Evolutionary conservation across 192 early-diverging fungal species (phyloP).

Genomic region (Coemansia erecta): DNA sequence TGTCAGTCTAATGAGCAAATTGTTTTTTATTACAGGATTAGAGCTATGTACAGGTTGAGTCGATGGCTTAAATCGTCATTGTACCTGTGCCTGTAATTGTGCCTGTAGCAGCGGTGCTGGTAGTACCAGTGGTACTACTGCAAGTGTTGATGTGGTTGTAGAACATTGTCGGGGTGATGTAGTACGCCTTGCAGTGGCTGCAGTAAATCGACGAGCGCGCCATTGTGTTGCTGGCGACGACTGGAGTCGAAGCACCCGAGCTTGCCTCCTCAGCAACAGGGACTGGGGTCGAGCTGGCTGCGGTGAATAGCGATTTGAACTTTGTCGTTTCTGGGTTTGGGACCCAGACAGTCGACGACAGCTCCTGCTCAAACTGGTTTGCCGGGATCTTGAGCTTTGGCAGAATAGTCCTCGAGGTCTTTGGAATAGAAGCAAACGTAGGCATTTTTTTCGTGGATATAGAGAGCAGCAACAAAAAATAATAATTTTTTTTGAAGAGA

Average conservation of each 20-base stretch:
- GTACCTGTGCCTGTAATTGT: not conserved
- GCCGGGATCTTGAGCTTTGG: conserved; percentile 16
- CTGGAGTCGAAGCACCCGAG: not conserved
- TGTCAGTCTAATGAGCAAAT: too few relatives aligned
- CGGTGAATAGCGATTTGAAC: conserved; percentile 23
- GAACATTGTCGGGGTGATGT: conserved; percentile 16
- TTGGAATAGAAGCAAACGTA: not conserved
- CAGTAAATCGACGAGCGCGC: conserved; percentile 21
- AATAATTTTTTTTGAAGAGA: not conserved
- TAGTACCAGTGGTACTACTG: not conserved
- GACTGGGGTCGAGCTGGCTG: not conserved
- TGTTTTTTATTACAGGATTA: conserved; percentile 1
- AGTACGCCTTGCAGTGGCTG: conserved; percentile 45
- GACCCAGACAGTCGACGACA: conserved; percentile 16
- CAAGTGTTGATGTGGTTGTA: conserved; percentile 25
- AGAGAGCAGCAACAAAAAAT: not conserved
- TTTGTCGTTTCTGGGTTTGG: conserved; percentile 38
- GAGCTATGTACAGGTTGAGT: not conserved
- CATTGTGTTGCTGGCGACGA: not conserved
- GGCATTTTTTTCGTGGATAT: conserved; percentile 4
- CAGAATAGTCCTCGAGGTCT: not conserved
- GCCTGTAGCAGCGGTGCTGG: not conserved
- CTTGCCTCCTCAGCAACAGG: not conserved
- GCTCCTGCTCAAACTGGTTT: conserved; percentile 7
- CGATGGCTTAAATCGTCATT: not conserved